Evolutionary conservation across 148 eudicot genomes (phyloP), one percentile per base, ranked within the genome.

Genomic region (Vaccinium darrowii): DNA sequence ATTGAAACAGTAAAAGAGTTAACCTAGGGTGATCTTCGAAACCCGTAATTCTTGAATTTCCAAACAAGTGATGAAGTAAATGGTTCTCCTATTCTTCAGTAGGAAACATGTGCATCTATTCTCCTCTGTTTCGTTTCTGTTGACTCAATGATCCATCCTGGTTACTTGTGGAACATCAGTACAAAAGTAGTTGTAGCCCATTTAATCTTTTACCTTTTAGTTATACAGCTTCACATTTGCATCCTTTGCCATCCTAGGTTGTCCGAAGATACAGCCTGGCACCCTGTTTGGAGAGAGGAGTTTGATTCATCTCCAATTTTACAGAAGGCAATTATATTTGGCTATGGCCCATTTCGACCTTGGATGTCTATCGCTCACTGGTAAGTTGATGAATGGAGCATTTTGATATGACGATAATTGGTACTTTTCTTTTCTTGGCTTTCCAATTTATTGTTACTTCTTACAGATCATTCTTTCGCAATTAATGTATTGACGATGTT

Each of bases 321-420:
- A 56, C 92, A 93, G 49, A 96, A 96, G 88, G 95, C 95, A 83
- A 88, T 94, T 19, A 85, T 93, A 79, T 90, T 71, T 86, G 99
- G 90, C 71, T 96, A 96, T 86, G 99, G 99, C 60, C 99, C 98
- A 73, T 79, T 96, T 69, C 91, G 98, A 76, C 90, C 98, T 60
- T 93, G 90, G 94, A 92, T 94, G 97, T 96, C 97, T 69, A 93
- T 96, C 86, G 92, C 93, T 83, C 98, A 94, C 88, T 96, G 99
- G 99, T 96, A 92, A 81, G 36, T 56, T 19, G 33, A 76, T 74
- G 39, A 56, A 67, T 57, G 4, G 54, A 82, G 67, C 58, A 52
- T 19, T 56, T 21, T 58, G 47, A 27, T 71, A 63, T 75, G 51
- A 56, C 36, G 57, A 75, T n/a, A 80, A 3, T 80, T 57, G 69